Evolutionary conservation across 495 filamentous ascomycete genomes (phyloP), one percentile per base, ranked within the genome.

Genomic region (Penicillium egyptiacum): DNA sequence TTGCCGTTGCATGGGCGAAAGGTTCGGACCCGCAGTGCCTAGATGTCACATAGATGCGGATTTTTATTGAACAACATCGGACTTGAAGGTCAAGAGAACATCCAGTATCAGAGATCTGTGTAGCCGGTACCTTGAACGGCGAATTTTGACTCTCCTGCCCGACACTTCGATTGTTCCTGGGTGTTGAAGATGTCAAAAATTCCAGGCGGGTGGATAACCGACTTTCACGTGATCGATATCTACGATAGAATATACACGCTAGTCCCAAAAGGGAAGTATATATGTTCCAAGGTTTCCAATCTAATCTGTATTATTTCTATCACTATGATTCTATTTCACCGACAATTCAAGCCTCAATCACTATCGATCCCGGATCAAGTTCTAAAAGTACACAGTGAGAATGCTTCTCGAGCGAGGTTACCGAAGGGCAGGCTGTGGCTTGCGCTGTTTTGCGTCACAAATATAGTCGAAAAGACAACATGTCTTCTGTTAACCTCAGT

Each of bases 101-200:
- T 12, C 10, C 5, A 17, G 5, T 12, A 6, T 2, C 28, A 17
- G 8, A 1, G 2, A 1, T 1, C 16, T 10, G 5, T 2, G 19
- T 37, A 4, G 2, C 28, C 3, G 9, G 6, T 30, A 19, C 4
- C 26, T 12, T 14, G 4, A 19, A 11, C 1, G 12, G 9, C 8
- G 1, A 28, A 19, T 30, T 28, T 19, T 14, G 35, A 14, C 16
- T 52, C 20, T 19, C 2, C 19, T 41, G 23, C 7, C 7, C 2
- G 14, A 55, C 9, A 20, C 1, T 22, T 45, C n/a, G 19, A 19
- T 35, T 55, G 52, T 55, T 47, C 26, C 28, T 56, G 14, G 33
- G 11, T 23, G 35, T 50, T 50, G 31, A 17, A 33, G 31, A 56
- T 37, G 46, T 41, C 54, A 41, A 56, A 56, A 56, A 56, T 55